A percentile compares a stretch with the other conserved stretches of the same genome.
These are phyloP conservation scores for Penicillium manginii DNA, from an alignment of 495 filamentous ascomycete species.

Conservation along the genomic window DNA sequence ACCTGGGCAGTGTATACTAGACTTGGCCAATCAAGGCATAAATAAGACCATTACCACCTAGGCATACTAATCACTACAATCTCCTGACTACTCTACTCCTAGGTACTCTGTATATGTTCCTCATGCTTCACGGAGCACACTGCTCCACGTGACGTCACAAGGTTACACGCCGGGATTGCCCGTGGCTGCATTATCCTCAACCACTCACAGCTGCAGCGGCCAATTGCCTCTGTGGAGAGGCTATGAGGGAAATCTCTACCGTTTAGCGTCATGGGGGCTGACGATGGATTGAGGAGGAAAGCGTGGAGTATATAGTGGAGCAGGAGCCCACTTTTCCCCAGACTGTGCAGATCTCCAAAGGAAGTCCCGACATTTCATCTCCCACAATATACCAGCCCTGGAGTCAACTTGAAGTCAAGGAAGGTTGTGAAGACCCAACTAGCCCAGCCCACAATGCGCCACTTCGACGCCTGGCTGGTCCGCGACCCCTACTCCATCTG, in stretches of 20 bases:
- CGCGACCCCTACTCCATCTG: constrained; percentile 52
- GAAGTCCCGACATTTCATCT: constrained; percentile 1
- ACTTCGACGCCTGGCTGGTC: constrained; percentile 51
- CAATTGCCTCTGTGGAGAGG: neutral
- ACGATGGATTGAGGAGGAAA: no score
- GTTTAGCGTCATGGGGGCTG: no score
- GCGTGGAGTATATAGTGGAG: no score
- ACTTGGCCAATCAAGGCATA: no score
- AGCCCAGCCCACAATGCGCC: constrained; percentile 45
- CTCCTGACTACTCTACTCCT: neutral
- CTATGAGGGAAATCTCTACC: neutral
- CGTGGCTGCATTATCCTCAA: constrained; percentile 14
- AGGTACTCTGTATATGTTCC: neutral
- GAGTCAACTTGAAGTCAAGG: no score
- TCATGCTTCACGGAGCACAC: constrained; percentile 14
- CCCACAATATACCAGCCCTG: constrained; percentile 44
- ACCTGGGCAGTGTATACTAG: no score
- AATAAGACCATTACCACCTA: no score
- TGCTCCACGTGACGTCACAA: constrained; percentile 39
- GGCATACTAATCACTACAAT: no score
- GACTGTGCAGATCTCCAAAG: neutral
- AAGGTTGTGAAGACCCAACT: no score
- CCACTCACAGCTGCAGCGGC: constrained; percentile 1
- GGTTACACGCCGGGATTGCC: constrained; percentile 35
- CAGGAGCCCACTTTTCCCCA: no score